Percentiles rank a stretch among this genome's conserved stretches.
These are phyloP conservation scores for Fusarium aywerte DNA, from an alignment of 2,329 filamentous ascomycete genomes.

Conservation along the genomic window DNA sequence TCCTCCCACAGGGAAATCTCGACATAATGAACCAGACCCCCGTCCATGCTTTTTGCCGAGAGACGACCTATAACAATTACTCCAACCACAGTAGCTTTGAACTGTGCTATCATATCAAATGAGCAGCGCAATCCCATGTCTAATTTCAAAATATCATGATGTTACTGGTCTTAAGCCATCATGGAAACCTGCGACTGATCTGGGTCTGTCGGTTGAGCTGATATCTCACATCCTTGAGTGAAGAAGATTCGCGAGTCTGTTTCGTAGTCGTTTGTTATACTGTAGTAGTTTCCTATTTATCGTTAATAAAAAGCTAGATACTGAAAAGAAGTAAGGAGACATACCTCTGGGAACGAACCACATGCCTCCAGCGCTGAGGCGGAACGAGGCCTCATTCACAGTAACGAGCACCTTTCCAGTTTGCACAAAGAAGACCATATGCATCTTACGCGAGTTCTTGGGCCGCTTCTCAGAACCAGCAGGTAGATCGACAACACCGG, in stretches of 20 bases:
- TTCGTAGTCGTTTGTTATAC: conserved; percentile 83
- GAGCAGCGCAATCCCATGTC: neutral
- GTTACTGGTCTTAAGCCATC: conserved; percentile 23
- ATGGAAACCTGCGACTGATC: conserved; percentile 40
- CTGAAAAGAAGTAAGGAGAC: conserved; percentile 48
- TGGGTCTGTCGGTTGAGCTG: conserved; percentile 42
- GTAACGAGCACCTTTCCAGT: conserved; percentile 83
- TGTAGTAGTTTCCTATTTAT: conserved; percentile 87
- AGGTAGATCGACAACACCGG: conserved; percentile 88
- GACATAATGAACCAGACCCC: neutral
- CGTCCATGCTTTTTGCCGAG: conserved; percentile 8
- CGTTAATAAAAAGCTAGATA: conserved; percentile 8
- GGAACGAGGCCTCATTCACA: conserved; percentile 79
- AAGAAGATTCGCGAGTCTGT: conserved; percentile 86
- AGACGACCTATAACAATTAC: neutral
- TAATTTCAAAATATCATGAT: neutral
- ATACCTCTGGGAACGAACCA: conserved; percentile 96
- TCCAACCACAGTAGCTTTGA: conserved; percentile 14
- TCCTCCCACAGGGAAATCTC: conserved; percentile 16
- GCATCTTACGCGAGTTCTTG: conserved; percentile 95
- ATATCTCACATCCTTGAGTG: conserved; percentile 80
- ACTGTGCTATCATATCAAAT: neutral
- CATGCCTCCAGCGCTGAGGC: conserved; percentile 86
- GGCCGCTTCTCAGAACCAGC: conserved; percentile 84
- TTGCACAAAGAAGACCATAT: conserved; percentile 95